Conservation (phyloP, 2,329 filamentous ascomycete species). For the Fusarium avenaceum region DNA sequence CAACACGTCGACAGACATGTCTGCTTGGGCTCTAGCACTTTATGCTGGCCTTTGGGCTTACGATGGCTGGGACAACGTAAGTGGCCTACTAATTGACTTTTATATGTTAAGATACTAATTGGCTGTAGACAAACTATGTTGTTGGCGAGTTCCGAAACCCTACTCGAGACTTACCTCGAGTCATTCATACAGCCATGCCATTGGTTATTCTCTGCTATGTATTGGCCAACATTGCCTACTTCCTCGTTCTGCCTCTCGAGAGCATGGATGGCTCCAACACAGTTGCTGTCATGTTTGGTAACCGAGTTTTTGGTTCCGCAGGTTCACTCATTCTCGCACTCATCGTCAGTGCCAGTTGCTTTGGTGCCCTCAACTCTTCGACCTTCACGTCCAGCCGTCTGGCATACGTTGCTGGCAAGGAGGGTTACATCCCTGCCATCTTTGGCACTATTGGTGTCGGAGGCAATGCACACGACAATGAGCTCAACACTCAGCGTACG, state of each 20-base stretch:
- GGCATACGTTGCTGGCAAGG: constrained; percentile 93
- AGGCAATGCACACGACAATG: constrained; percentile 56
- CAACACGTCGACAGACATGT: constrained; percentile 82
- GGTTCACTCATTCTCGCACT: constrained; percentile 89
- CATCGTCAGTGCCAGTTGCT: constrained; percentile 90
- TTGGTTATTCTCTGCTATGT: constrained; percentile 92
- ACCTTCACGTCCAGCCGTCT: constrained; percentile 94
- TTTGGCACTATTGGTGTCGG: constrained; percentile 87
- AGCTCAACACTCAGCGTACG: constrained; percentile 61
- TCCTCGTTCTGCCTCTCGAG: constrained; percentile 86
- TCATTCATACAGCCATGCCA: constrained; percentile 97
- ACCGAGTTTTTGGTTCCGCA: constrained; percentile 86
- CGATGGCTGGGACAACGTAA: constrained; percentile 98
- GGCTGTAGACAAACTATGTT: constrained; percentile 89
- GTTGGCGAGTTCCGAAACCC: constrained; percentile 97
- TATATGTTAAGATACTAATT: constrained; percentile 16
- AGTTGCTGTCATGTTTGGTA: constrained; percentile 93
- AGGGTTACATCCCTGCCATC: constrained; percentile 88
- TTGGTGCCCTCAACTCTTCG: constrained; percentile 93
- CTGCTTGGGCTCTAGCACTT: constrained; percentile 91
- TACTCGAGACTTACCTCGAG: constrained; percentile 86
- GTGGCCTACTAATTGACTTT: constrained; percentile 52
- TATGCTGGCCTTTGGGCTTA: constrained; percentile 98
- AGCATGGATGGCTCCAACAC: constrained; percentile 91
- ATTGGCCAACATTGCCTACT: constrained; percentile 92